A percentile compares a stretch with the other conserved stretches of the same genome.
Evolutionary conservation across 2,329 filamentous ascomycete species (phyloP).

Genomic region (Microcyclosporella mali): DNA sequence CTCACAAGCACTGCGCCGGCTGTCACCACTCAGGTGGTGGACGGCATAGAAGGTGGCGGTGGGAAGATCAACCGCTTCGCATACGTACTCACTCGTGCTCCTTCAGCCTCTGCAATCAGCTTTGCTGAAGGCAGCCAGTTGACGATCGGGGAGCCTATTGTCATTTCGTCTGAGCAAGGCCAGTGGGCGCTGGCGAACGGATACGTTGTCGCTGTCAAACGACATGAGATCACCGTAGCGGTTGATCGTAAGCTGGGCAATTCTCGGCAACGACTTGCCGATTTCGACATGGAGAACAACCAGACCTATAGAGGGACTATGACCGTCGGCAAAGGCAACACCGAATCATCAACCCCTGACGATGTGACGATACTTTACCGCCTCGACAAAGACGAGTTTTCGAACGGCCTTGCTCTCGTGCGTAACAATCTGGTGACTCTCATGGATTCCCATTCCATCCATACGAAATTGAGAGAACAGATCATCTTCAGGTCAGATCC

Average conservation of each 20-base stretch:
- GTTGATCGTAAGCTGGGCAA: constrained; percentile 89
- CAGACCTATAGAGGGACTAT: constrained; percentile 89
- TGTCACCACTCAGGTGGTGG: constrained; percentile 15
- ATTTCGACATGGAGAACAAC: constrained; percentile 70
- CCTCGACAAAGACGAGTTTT: constrained; percentile 96
- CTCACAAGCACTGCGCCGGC: constrained; percentile 17
- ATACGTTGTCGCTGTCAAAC: constrained; percentile 72
- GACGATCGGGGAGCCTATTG: constrained; percentile 78
- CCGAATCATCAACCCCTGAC: not conserved
- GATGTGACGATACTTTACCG: constrained; percentile 54
- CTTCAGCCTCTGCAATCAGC: constrained; percentile 54
- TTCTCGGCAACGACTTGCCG: constrained; percentile 65
- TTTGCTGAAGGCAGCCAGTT: constrained; percentile 84
- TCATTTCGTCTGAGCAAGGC: constrained; percentile 91
- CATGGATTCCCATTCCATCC: constrained; percentile 52
- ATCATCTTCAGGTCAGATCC: constrained; percentile 73
- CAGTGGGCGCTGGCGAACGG: constrained; percentile 94
- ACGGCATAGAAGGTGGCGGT: constrained; percentile 36
- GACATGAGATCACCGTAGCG: constrained; percentile 72
- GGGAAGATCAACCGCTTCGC: constrained; percentile 86
- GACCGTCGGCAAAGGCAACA: constrained; percentile 61
- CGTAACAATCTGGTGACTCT: constrained; percentile 89
- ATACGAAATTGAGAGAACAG: constrained; percentile 60
- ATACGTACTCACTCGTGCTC: constrained; percentile 71
- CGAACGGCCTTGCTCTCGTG: constrained; percentile 91